A percentile compares a stretch with the other conserved stretches of the same genome.
Evolutionary conservation across 2,329 filamentous ascomycete genomes (phyloP).

Genomic region (Laburnicola sp.): DNA sequence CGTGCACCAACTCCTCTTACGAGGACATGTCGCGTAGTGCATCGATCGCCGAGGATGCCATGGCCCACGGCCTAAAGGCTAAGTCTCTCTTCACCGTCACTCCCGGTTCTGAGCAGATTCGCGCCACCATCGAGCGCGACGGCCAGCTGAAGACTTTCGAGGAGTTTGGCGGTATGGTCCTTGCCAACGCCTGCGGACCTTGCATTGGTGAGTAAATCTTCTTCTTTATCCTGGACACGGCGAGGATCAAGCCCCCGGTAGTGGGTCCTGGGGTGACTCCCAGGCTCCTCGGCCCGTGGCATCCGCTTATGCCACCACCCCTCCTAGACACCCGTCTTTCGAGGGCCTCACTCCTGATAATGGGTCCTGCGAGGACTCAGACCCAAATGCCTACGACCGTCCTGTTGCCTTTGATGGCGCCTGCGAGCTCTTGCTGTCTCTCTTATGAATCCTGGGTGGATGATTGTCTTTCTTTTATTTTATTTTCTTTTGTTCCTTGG

Average conservation of each 20-base stretch:
- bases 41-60: slow-evolving; percentile 86
- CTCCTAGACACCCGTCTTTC: too few species aligned
- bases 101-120: slow-evolving; percentile 94
- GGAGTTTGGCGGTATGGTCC: slow-evolving; percentile 90
- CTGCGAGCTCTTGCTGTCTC: too few species aligned
- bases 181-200: slow-evolving; percentile 85
- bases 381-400: too few species aligned
- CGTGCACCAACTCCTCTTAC: slow-evolving; percentile 91
- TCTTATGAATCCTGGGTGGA: too few species aligned
- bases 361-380: too few species aligned
- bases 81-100: slow-evolving; percentile 94
- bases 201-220: slow-evolving; percentile 57
- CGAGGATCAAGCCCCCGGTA: too few species aligned
- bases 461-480: background rate
- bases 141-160: slow-evolving; percentile 93
- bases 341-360: too few species aligned
- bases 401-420: too few species aligned
- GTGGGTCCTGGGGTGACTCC: too few species aligned
- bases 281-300: too few species aligned
- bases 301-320: too few species aligned
- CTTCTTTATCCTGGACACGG: background rate
- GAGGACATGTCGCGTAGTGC: slow-evolving; percentile 93
- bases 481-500: background rate
- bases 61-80: slow-evolving; percentile 89
- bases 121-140: slow-evolving; percentile 64